These are phyloP conservation scores for Aulographum hederae DNA, from an alignment of 2,329 filamentous ascomycete genomes.

Conservation along the genomic window DNA sequence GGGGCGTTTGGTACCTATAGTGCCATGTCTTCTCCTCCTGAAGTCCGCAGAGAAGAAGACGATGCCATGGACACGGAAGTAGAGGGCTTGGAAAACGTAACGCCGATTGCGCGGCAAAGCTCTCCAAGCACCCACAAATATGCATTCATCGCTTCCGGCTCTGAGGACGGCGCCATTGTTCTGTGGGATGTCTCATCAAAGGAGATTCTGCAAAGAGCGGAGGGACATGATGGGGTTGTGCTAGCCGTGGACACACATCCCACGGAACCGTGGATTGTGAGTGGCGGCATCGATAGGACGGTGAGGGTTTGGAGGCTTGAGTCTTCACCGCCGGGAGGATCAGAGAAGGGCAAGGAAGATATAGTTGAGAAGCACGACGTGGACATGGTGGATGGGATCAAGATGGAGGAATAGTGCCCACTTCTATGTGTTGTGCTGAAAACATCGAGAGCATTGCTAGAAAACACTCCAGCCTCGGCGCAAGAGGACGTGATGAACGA, in stretches of 20 bases:
- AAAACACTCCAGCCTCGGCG: too few species aligned
- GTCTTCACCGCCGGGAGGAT: background rate
- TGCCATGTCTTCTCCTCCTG: background rate
- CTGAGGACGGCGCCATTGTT: slow-evolving; percentile 70
- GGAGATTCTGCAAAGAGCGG: slow-evolving; percentile 51
- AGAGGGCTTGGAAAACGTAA: slow-evolving; percentile 6
- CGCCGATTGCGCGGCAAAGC: too few species aligned
- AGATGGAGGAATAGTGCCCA: too few species aligned
- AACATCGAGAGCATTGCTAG: too few species aligned
- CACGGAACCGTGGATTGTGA: slow-evolving; percentile 35
- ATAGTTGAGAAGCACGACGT: too few species aligned
- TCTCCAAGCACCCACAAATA: slow-evolving; percentile 6
- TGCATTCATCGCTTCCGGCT: slow-evolving; percentile 63
- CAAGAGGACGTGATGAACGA: too few species aligned
- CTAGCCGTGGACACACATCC: slow-evolving; percentile 41
- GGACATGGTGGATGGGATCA: too few species aligned
- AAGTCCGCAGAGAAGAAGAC: slow-evolving; percentile 5
- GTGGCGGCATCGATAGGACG: slow-evolving; percentile 42
- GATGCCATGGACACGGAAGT: slow-evolving; percentile 6
- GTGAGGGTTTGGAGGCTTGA: slow-evolving; percentile 38
- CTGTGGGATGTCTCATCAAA: slow-evolving; percentile 88
- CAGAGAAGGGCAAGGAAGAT: too few species aligned
- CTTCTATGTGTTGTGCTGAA: too few species aligned
- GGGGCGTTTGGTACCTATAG: slow-evolving; percentile 63
- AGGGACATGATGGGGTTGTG: slow-evolving; percentile 37